phyloP scores from a whole-genome alignment of 2,329 filamentous ascomycete species.

The Alternaria sp. region DNA sequence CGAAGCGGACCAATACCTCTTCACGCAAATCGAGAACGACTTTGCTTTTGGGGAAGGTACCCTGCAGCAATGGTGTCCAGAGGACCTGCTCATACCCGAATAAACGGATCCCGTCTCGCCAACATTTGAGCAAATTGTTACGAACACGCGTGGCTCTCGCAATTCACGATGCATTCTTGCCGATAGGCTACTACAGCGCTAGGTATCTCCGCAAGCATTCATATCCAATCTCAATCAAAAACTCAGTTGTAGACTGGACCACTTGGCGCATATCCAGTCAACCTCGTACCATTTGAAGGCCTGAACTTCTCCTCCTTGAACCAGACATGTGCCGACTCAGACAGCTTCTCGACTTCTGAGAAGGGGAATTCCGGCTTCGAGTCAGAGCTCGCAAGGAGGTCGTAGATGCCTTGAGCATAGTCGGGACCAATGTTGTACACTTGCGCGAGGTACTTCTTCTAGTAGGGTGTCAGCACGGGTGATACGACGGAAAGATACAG shows the following conservation, averaged over 20 bases:
- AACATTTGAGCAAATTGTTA: neutral
- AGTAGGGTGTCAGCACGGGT: constrained; percentile 3
- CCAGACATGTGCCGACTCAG: constrained; percentile 54
- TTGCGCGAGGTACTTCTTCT: constrained; percentile 61
- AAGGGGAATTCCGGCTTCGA: constrained; percentile 56
- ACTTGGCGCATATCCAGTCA: constrained; percentile 50
- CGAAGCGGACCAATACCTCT: constrained; percentile 39
- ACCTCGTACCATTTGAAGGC: constrained; percentile 47
- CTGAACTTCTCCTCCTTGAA: constrained; percentile 57
- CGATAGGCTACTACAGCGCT: neutral
- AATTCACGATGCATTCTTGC: neutral
- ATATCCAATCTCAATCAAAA: neutral
- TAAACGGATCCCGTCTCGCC: neutral
- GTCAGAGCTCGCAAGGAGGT: constrained; percentile 51
- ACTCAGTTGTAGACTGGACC: constrained; percentile 9
- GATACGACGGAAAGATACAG: neutral
- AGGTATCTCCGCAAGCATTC: neutral
- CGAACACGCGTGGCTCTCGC: neutral
- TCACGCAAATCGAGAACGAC: constrained; percentile 40
- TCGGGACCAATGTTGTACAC: constrained; percentile 57
- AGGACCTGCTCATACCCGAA: constrained; percentile 17
- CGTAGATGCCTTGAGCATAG: constrained; percentile 57
- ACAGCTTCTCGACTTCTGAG: constrained; percentile 53
- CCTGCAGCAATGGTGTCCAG: constrained; percentile 28
- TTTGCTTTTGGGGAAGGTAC: constrained; percentile 39